Base-by-base conservation (phyloP, 805 yeast species). In the Kodamaea kaohsiungensis region DNA sequence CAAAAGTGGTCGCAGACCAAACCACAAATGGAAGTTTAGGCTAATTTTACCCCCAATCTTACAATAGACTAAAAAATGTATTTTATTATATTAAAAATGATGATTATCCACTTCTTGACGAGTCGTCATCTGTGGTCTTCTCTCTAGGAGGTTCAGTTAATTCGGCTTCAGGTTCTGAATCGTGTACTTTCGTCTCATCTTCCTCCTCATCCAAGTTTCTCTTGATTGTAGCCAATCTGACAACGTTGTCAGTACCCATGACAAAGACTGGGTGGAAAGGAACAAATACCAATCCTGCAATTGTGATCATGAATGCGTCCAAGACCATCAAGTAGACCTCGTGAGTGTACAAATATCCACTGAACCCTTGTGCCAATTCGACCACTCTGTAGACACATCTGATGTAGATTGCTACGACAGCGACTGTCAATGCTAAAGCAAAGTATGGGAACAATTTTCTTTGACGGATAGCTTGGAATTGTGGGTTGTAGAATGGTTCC, bases 221-320 rank as follows among this genome's bases (percentile, higher is more conserved):
- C 60, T 65, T 66, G 51, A 71, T 69, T 9, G 64, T 59, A 1
- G 68, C 66, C 42, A 69, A 61, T 48, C 61, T 65, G 18, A 71
- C 60, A 15, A 61, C 56, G 53, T 71, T 64, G 12, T 47, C 56
- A 3, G 56, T 39, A 18, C 79, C 78, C 48, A 73, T 64, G 1
- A 66, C 72, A 59, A 66, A 65, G 6, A 66, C 67, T 6, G 78
- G 79, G 59, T 74, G 79, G 70, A 74, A 75, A 1, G 71, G 70
- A 38, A 72, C 54, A 46, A 73, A 70, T 8, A 72, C 56, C 15
- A 73, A 43, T 7, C 76, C 77, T 7, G 72, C 68, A 19, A 72
- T 53, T 2, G 75, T 70, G 40, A 74, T 64, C 76, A 75, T 68
- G 2, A 63, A 47, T 0, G 78, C 76, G 57, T 75, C 79, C 43